Evolutionary conservation across 129 eudicot genomes (phyloP), one percentile per base, ranked within the genome.

Genomic region (Pulicaria dysenterica): DNA sequence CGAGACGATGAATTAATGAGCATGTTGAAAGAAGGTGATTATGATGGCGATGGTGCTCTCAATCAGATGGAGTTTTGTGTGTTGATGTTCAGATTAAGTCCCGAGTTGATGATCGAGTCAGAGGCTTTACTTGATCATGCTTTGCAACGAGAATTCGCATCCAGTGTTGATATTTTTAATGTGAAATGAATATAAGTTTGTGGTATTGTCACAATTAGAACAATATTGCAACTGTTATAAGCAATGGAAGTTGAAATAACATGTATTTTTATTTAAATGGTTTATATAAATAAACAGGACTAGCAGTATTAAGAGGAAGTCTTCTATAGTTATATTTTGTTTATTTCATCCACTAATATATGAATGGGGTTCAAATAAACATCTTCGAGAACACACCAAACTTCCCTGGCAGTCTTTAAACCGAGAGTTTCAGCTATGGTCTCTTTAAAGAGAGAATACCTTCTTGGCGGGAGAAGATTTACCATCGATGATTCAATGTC

Each of bases 51-150:
- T 76, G 86, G 85, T 15, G 71, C 73, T 11, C 59, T 87, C 54
- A 76, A 58, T 67, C 73, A 81, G 37, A 87, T 81, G 89, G 92
- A 87, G 77, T 87, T 87, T 76, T 87, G 88, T 80, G 92, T 87
- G 58, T 79, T 87, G 45, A 87, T 87, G 92, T 87, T 87, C 62
- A 73, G 92, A 70, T 56, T 87, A 60, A 87, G 89, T 47, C 89
- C 89, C 0, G 89, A 81, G 8, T 66, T 84, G 70, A 84, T 84
- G 89, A 58, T 70, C 5, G 70, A 59, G 36, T 81, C 89, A 10
- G 73, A 77, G 76, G 80, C 70, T 70, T 88, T 75, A 81, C 85
- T 88, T 63, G 90, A 88, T 58, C 57, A 72, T 9, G 90, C 84
- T 69, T 78, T 88, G 76, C 77, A 81, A 14, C 79, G 69, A 46